These are phyloP conservation scores for Lolium perenne DNA, from an alignment of 176 grass and related monocot species.

Conservation along the genomic window DNA sequence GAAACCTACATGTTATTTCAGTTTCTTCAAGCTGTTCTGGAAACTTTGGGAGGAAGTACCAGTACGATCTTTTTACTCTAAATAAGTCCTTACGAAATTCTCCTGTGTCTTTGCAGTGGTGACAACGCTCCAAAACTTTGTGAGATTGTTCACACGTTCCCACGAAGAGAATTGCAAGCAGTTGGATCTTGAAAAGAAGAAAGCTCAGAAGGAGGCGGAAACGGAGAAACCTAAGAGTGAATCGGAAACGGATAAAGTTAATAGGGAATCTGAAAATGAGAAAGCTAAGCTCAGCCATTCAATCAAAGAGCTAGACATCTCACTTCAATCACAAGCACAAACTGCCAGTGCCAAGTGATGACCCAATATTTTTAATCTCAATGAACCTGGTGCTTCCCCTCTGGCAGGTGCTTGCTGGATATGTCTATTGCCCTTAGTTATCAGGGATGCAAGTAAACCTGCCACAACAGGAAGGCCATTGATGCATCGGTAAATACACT, in stretches of 20 bases:
- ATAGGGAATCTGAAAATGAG: conserved; percentile 31
- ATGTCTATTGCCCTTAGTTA: conserved; percentile 16
- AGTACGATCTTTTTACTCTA: conserved; percentile 11
- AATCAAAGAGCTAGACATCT: conserved; percentile 56
- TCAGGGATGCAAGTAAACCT: conserved; percentile 20
- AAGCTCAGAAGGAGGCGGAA: conserved; percentile 84
- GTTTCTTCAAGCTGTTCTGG: background rate
- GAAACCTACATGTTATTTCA: conserved; percentile 36
- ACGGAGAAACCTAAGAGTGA: conserved; percentile 69
- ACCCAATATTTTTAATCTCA: background rate
- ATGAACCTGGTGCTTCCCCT: conserved; percentile 24
- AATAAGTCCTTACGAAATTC: conserved; percentile 18
- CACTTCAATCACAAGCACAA: conserved; percentile 37
- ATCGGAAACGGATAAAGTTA: conserved; percentile 62
- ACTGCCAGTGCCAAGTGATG: conserved; percentile 52
- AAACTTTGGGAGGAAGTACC: conserved; percentile 29
- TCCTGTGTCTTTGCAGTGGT: conserved; percentile 59
- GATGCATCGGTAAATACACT: conserved; percentile 32
- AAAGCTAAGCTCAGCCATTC: conserved; percentile 52
- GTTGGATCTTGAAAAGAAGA: conserved; percentile 90
- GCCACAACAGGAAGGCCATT: background rate
- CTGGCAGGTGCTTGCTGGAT: conserved; percentile 16
- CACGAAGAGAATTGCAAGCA: conserved; percentile 95
- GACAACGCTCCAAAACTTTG: conserved; percentile 83
- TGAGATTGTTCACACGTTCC: conserved; percentile 77